Evolutionary conservation across 495 filamentous ascomycete species (phyloP).

Genomic region (Aspergillus mulundensis): DNA sequence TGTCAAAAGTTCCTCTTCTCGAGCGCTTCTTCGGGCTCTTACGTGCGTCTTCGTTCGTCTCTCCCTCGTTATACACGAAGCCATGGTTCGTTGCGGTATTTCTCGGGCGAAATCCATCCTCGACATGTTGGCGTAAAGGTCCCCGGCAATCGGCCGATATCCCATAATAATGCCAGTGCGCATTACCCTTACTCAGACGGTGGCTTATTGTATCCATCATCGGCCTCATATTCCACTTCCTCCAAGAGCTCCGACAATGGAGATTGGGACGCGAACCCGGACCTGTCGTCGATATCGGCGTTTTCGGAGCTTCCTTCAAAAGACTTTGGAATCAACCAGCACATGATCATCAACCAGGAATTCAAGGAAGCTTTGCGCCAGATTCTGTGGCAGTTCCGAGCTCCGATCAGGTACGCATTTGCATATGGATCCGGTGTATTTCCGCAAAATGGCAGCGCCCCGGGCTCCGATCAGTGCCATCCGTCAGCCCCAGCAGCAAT

Average conservation of each 20-base stretch:
- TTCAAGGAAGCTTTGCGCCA: constrained; percentile 86
- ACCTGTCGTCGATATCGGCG: constrained; percentile 65
- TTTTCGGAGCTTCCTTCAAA: constrained; percentile 85
- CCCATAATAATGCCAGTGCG: constrained; percentile 13
- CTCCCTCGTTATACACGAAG: constrained; percentile 15
- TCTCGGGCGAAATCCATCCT: constrained; percentile 25
- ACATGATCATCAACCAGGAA: constrained; percentile 89
- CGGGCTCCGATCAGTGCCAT: constrained; percentile 53
- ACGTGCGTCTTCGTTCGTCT: constrained; percentile 24
- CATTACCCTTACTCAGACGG: constrained; percentile 6
- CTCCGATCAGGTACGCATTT: constrained; percentile 92
- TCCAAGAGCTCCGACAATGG: constrained; percentile 27
- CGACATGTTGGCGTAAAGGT: constrained; percentile 18
- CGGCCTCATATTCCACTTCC: constrained; percentile 38
- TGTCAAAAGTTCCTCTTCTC: constrained; percentile 19
- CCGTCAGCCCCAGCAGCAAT: constrained; percentile 74
- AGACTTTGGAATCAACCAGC: constrained; percentile 92
- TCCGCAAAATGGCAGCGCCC: constrained; percentile 60
- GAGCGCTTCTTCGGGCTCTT: constrained; percentile 21
- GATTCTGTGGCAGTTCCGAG: constrained; percentile 88
- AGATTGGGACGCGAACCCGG: constrained; percentile 78
- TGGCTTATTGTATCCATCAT: constrained; percentile 17
- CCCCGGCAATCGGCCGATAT: constrained; percentile 11
- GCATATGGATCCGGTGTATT: constrained; percentile 98
- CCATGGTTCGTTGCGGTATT: constrained; percentile 23